Base-by-base conservation (phyloP, 768 basidiomycete species). In the Obba rivulosa region DNA sequence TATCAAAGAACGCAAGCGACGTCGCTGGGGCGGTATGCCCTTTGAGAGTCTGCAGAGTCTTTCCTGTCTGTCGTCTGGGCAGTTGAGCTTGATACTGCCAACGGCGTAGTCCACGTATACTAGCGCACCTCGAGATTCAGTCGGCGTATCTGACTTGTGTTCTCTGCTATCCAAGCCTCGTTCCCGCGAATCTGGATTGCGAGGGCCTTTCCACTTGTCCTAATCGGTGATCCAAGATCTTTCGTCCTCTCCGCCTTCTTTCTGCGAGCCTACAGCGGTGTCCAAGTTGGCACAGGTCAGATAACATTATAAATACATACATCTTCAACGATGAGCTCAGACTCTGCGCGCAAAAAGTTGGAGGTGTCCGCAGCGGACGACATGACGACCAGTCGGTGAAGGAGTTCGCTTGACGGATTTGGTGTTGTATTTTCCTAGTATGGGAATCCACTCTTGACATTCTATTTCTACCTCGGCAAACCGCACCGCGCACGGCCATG, bases 21-120 rank as follows among this genome's bases (percentile, higher is more conserved):
- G 94, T 94, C 41, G 94, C 90, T 28, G 95, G 95, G 4, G 87
- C 95, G 2, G 76, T 79, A 62, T 99, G 95, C 0, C 92, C 93
- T 58, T 74, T 81, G 68, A 80, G 93, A 16, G 87, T 64, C 59
- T 85, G 81, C 41, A 81, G 60, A 1, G 84, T 87, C 64, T 83
- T 87, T 47, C 92, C 91, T 21, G 86, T 81, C 94, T 98, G 56
- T 39, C 45, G 58, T 35, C 28, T 28, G 23, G 10, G 23, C 35
- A 4, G 43, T 46, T 53, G 25, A 45, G 44, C 48, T 50, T 18
- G 21, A 28, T 41, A 41, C 31, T 43, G 25, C 17, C 21, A 45
- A 45, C 41, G 41, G 48, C 37, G 22, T 42, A 18, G 35, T 36
- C 20, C 24, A 35, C 21, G 13, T 24, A 21, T 48, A 22, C 5